Percentiles rank a stretch among this genome's conserved stretches.
These are phyloP conservation scores for Hyaloscypha hepaticicola DNA, from an alignment of 495 filamentous ascomycete species.

Conservation along the genomic window DNA sequence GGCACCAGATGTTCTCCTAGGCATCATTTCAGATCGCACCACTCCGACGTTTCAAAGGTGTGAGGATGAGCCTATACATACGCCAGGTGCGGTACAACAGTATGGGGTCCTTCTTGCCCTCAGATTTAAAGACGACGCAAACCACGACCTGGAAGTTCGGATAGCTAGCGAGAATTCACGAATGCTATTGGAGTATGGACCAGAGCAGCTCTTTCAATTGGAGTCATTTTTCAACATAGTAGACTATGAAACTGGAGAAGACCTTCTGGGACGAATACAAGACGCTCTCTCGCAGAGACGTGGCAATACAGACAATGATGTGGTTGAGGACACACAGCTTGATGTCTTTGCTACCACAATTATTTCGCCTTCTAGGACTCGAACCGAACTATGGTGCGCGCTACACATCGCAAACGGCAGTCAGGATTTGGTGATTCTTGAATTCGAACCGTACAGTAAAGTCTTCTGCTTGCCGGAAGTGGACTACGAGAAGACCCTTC, in stretches of 20 bases:
- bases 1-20: conserved; percentile 2
- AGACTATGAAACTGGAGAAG: conserved; percentile 53
- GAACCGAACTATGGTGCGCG: conserved; percentile 78
- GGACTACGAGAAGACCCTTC: conserved; percentile 46
- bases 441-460: conserved; percentile 89
- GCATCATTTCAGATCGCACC: background rate
- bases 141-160: conserved; percentile 67
- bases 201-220: conserved; percentile 71
- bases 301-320: conserved; percentile 77
- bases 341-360: conserved; percentile 65
- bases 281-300: conserved; percentile 67
- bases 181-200: conserved; percentile 72
- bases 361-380: conserved; percentile 41
- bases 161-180: conserved; percentile 86
- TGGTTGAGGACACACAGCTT: conserved; percentile 63
- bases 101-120: conserved; percentile 75
- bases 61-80: conserved; percentile 93
- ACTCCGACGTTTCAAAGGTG: conserved; percentile 61
- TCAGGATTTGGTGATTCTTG: conserved; percentile 75
- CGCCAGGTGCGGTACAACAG: conserved; percentile 80
- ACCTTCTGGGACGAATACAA: conserved; percentile 55
- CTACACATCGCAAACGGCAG: conserved; percentile 69
- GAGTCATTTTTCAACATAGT: conserved; percentile 77
- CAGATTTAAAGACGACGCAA: conserved; percentile 60
- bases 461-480: conserved; percentile 5